Conservation (phyloP, 2,329 filamentous ascomycete species). For the Bertia moriformis region DNA sequence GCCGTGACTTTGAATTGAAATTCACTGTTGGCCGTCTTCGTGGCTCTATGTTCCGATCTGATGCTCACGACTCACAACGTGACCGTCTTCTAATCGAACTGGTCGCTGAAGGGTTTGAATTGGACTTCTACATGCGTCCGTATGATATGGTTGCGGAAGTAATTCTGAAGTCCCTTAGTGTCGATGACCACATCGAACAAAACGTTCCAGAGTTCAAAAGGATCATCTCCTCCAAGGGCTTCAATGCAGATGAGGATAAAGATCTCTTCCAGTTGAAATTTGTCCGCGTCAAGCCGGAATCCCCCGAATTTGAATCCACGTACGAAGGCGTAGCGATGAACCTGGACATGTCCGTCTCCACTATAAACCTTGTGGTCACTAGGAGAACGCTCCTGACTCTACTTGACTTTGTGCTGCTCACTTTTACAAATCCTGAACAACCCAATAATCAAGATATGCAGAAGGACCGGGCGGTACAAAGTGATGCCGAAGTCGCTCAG, state of each 20-base stretch:
- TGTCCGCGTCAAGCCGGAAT: constrained; percentile 73
- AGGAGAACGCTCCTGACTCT: constrained; percentile 82
- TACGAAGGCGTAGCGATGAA: constrained; percentile 93
- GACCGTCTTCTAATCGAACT: constrained; percentile 81
- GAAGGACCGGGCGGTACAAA: constrained; percentile 10
- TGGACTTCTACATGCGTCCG: constrained; percentile 75
- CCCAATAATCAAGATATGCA: constrained; percentile 18
- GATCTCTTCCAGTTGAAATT: constrained; percentile 84
- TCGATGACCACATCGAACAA: constrained; percentile 82
- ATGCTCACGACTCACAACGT: constrained; percentile 59
- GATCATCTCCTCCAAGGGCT: constrained; percentile 74
- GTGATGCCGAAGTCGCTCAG: constrained; percentile 19
- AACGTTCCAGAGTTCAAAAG: constrained; percentile 86
- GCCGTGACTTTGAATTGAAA: constrained; percentile 88
- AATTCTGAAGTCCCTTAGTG: constrained; percentile 67
- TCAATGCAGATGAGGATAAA: constrained; percentile 52
- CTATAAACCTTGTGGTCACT: constrained; percentile 90
- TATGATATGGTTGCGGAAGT: constrained; percentile 93
- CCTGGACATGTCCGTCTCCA: constrained; percentile 78
- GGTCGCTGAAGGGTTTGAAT: constrained; percentile 73
- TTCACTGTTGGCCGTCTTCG: constrained; percentile 91
- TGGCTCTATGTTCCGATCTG: constrained; percentile 79
- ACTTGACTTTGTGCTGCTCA: constrained; percentile 83
- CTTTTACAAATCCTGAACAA: constrained; percentile 59
- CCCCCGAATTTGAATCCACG: constrained; percentile 80